Base-by-base conservation (phyloP, 805 yeast genomes). In the Wickerhamiella alocasiicola region DNA sequence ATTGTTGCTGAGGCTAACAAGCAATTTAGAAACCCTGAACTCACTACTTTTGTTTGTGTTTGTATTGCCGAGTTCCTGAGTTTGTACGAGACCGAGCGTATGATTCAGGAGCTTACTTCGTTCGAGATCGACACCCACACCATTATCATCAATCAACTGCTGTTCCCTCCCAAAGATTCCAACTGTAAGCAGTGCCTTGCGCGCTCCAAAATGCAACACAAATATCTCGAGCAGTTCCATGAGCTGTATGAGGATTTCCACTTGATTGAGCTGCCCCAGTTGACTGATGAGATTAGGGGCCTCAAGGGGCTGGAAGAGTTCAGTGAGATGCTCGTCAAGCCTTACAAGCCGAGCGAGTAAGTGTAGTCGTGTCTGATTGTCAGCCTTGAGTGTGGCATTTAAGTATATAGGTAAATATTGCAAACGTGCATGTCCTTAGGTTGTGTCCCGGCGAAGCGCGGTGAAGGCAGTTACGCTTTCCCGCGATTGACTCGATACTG, bases 231-330 rank as follows among this genome's bases (percentile, higher is more conserved):
- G 57, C 97, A 91, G 67, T 88, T 91, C 78, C 82, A 73, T 53
- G 99, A 91, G 61, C 69, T 91, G 45, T 91, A 91, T 56, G 98
- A 91, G 63, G 98, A 91, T 62, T 91, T 88, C 70, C 96, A 93
- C 57, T 69, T 91, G 52, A 91, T 91, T 25, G 85, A 84, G 65
- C 81, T 91, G 77, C 99, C 99, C 2, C 74, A 88, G 57, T 74
- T 91, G 50, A 95, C 95, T 35, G 75, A 81, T 49, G 99, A 91
- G 65, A 91, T 91, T 43, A 76, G 99, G 62, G 99, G 99, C 25
- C 68, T 82, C 47, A 81, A 79, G 42, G 83, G 85, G 56, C 70
- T 91, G 61, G 78, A 74, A 59, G 73, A 76, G 59, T 91, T 91
- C 56, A 82, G 95, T 24, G 71, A 75, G 54, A 84, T 79, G 65